phyloP scores from a whole-genome alignment of 306 rosid genomes.

The Mucuna pruriens region DNA sequence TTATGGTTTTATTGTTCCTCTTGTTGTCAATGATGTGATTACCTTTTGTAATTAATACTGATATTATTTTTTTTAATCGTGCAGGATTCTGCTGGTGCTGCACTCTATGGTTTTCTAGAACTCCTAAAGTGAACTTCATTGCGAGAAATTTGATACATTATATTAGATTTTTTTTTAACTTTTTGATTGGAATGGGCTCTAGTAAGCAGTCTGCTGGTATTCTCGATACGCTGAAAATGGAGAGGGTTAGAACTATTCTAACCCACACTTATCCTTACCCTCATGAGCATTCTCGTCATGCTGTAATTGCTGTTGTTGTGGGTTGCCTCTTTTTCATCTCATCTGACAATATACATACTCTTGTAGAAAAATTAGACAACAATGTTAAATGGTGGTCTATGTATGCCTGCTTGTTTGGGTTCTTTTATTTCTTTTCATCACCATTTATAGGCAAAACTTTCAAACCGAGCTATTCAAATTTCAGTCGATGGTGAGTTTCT shows the following conservation, averaged over 20 bases:
- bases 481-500: conserved; percentile 90
- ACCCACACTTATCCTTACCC: conserved; percentile 91
- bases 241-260: conserved; percentile 88
- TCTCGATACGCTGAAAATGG: conserved; percentile 83
- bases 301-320: conserved; percentile 88
- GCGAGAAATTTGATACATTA: conserved; percentile 27
- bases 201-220: conserved; percentile 59
- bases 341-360: conserved; percentile 91
- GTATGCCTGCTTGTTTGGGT: conserved; percentile 84
- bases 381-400: conserved; percentile 98
- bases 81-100: conserved; percentile 51
- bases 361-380: conserved; percentile 89
- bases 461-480: conserved; percentile 97
- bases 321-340: conserved; percentile 97
- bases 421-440: conserved; percentile 98
- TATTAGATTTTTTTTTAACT: conserved; percentile 16
- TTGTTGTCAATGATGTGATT: neutral
- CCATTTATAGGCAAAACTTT: conserved; percentile 97
- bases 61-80: neutral
- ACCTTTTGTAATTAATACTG: conserved; percentile 6
- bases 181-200: conserved; percentile 57
- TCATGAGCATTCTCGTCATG: conserved; percentile 98
- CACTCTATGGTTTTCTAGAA: conserved; percentile 42
- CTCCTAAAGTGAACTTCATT: conserved; percentile 37
- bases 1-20: conserved; percentile 23